These are phyloP conservation scores for Dendrobium catenatum DNA, from an alignment of 106 monocot species.

Conservation along the genomic window DNA sequence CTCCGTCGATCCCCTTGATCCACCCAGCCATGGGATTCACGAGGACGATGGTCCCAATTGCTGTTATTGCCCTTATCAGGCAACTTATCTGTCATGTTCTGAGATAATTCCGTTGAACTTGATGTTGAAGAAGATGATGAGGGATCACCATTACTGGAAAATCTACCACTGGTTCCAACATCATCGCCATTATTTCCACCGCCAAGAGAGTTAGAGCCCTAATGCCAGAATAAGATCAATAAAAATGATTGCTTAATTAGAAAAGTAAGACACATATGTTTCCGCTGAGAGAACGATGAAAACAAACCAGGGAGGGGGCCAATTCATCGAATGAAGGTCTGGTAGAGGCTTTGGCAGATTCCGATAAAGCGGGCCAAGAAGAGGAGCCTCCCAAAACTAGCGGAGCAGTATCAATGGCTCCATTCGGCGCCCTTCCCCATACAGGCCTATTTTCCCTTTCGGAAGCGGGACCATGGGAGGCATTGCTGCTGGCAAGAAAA, in stretches of 20 bases:
- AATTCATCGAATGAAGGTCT: constrained; percentile 6
- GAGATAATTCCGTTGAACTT: background rate
- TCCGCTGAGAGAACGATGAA: background rate
- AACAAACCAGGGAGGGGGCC: background rate
- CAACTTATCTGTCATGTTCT: background rate
- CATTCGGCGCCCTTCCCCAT: background rate
- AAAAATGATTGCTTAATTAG: background rate
- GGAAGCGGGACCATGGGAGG: background rate
- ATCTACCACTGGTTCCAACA: background rate
- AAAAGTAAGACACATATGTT: background rate
- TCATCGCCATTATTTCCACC: background rate
- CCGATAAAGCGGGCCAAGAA: constrained; percentile 3
- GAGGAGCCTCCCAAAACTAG: background rate
- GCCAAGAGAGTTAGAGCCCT: background rate
- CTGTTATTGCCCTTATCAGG: background rate
- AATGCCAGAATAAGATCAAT: background rate
- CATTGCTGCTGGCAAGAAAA: background rate
- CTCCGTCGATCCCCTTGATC: constrained; percentile 7
- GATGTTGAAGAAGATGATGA: constrained; percentile 1
- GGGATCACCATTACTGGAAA: background rate
- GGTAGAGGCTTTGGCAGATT: background rate
- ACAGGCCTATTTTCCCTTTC: background rate
- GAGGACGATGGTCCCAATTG: background rate
- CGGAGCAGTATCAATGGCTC: background rate
- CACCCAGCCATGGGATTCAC: background rate